Conservation (phyloP, 106 monocot species). For the Cymbidium sinense region DNA sequence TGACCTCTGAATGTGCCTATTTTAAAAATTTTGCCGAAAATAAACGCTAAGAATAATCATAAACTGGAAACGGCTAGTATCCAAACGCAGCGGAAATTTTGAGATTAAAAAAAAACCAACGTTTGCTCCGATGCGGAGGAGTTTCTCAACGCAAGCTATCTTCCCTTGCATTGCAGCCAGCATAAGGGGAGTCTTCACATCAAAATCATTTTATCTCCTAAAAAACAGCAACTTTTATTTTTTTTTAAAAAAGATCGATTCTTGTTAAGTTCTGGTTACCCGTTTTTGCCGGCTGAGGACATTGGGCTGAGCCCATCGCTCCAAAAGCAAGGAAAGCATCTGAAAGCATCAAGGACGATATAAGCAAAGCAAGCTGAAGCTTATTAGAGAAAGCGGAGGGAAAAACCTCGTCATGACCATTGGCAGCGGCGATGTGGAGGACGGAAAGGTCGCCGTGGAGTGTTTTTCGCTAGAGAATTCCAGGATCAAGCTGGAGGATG, state of each 20-base stretch:
- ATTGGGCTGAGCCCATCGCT: conserved; percentile 27
- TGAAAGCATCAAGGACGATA: neutral
- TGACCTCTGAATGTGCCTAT: too few species aligned
- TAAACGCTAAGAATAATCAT: conserved; percentile 56
- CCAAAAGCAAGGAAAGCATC: conserved; percentile 45
- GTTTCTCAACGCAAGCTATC: conserved; percentile 64
- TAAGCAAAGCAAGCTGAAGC: neutral
- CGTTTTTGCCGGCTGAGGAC: conserved; percentile 38
- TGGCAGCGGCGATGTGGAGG: conserved; percentile 50
- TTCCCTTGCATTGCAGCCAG: conserved; percentile 92
- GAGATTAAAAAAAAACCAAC: conserved; percentile 16
- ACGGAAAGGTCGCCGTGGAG: conserved; percentile 39
- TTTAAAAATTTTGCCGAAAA: too few species aligned
- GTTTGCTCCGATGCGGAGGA: conserved; percentile 75
- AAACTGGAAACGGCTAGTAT: neutral
- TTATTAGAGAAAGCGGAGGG: neutral
- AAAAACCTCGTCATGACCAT: conserved; percentile 39
- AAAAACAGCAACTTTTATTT: neutral
- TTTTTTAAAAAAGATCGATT: neutral
- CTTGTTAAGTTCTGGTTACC: conserved; percentile 15
- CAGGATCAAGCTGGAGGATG: conserved; percentile 14
- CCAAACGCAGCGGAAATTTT: neutral
- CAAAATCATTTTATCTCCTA: neutral
- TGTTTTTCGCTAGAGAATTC: conserved; percentile 17
- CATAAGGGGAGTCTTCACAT: conserved; percentile 84